phyloP scores from a whole-genome alignment of 169 alveolate species.

The Plasmodium malariae region DNA sequence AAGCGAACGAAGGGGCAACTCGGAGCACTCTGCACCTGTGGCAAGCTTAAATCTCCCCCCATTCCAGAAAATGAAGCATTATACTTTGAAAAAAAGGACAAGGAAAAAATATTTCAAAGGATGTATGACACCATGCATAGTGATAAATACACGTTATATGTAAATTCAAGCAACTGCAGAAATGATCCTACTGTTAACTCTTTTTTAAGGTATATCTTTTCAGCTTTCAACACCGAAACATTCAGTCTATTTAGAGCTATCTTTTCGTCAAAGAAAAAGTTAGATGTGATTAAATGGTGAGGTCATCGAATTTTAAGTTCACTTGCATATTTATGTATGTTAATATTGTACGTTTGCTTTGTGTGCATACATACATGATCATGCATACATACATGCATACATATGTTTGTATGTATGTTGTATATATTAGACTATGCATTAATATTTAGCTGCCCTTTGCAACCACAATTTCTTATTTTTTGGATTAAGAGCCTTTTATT shows the following conservation, averaged over 20 bases:
- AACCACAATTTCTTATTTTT: no score
- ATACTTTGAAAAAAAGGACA: constrained; percentile 21
- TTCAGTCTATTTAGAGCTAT: constrained; percentile 27
- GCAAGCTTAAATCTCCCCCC: neutral
- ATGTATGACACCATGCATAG: constrained; percentile 52
- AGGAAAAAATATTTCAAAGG: constrained; percentile 42
- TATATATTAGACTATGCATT: no score
- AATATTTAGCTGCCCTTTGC: no score
- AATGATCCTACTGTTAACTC: constrained; percentile 17
- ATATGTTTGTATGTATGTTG: neutral
- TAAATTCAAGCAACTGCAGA: constrained; percentile 27
- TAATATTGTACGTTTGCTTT: neutral
- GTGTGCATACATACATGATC: neutral
- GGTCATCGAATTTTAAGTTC: neutral
- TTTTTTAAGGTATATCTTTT: constrained; percentile 38
- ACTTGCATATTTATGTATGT: neutral
- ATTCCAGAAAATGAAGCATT: neutral
- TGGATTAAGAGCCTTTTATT: no score
- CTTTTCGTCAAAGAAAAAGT: constrained; percentile 56
- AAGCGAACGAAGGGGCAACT: neutral
- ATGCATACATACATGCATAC: neutral
- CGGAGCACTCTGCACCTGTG: no score
- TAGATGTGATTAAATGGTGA: constrained; percentile 61
- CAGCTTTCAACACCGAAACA: constrained; percentile 21
- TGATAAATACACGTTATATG: constrained; percentile 37